phyloP scores from a whole-genome alignment of 345 rosid species.

The Toxicodendron radicans region DNA sequence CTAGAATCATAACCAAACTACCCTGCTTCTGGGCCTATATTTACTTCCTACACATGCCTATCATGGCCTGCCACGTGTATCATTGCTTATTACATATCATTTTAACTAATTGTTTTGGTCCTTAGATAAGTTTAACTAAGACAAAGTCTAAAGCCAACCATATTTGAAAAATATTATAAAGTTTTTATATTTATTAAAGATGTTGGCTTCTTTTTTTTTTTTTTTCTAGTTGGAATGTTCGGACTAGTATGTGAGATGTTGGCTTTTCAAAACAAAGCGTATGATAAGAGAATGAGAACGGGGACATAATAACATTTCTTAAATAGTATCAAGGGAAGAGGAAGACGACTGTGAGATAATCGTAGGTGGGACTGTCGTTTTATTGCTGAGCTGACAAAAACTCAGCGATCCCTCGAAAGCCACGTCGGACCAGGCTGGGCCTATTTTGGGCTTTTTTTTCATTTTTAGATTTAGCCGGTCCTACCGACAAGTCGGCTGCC shows the following conservation, averaged over 20 bases:
- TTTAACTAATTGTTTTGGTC: too few species aligned
- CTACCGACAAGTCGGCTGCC: constrained; percentile 1
- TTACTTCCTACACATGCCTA: not conserved
- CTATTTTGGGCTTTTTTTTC: not conserved
- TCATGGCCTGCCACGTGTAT: not conserved
- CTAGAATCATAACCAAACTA: too few species aligned
- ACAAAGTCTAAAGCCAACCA: too few species aligned
- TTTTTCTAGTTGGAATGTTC: too few species aligned
- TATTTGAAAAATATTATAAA: too few species aligned
- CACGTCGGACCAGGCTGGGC: constrained; percentile 31
- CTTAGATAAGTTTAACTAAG: too few species aligned
- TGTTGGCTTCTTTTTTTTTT: too few species aligned
- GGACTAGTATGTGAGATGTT: too few species aligned
- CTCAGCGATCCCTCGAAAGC: constrained; percentile 22
- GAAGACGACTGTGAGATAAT: constrained; percentile 4
- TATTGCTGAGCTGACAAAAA: constrained; percentile 7
- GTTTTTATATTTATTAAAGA: too few species aligned
- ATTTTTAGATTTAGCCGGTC: constrained; percentile 4
- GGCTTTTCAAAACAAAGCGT: too few species aligned
- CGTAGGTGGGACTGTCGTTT: constrained; percentile 30
- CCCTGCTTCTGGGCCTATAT: not conserved
- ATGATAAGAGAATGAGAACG: not conserved
- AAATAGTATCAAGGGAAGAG: not conserved
- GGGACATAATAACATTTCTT: not conserved
- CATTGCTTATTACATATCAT: too few species aligned